Percentiles rank a stretch among this genome's conserved stretches.
phyloP scores from a whole-genome alignment of 1,284 basidiomycete species.

The Malassezia arunalokei region DNA sequence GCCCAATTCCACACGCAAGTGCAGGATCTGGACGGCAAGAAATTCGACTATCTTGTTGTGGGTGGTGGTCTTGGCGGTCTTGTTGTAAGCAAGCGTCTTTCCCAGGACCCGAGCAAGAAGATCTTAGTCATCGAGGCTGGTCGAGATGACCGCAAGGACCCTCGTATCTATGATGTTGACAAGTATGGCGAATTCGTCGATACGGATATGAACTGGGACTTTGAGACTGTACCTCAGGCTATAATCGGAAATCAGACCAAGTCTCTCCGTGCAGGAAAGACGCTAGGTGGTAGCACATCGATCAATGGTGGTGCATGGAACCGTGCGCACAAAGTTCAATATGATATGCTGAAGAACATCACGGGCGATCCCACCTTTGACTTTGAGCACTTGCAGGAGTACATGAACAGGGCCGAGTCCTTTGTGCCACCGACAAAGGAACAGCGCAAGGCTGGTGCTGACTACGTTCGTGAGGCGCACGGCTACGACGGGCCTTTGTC shows the following conservation, averaged over 20 bases:
- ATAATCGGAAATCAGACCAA: slow-evolving; percentile 37
- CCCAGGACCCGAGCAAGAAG: slow-evolving; percentile 26
- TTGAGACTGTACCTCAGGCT: slow-evolving; percentile 49
- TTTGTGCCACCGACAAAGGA: slow-evolving; percentile 54
- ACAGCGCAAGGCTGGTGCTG: slow-evolving; percentile 52
- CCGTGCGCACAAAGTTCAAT: slow-evolving; percentile 54
- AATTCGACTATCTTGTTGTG: slow-evolving; percentile 42
- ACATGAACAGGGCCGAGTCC: slow-evolving; percentile 54
- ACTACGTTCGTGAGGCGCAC: slow-evolving; percentile 50
- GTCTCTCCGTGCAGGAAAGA: slow-evolving; percentile 51
- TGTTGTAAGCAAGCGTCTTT: slow-evolving; percentile 35
- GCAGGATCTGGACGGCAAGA: slow-evolving; percentile 1
- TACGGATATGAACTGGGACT: slow-evolving; percentile 52
- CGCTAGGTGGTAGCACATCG: slow-evolving; percentile 55
- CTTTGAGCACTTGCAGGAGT: slow-evolving; percentile 52
- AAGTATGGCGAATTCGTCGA: slow-evolving; percentile 51
- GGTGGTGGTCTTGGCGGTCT: slow-evolving; percentile 40
- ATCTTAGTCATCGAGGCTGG: slow-evolving; percentile 44
- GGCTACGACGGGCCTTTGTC: slow-evolving; percentile 54
- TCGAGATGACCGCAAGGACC: slow-evolving; percentile 7
- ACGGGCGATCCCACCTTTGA: slow-evolving; percentile 53
- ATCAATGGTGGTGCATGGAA: slow-evolving; percentile 57
- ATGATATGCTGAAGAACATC: slow-evolving; percentile 54
- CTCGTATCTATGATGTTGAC: slow-evolving; percentile 29
- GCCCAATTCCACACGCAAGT: neutral